phyloP scores from a whole-genome alignment of 768 basidiomycete species.

The Rhodosporidiobolus sp. region DNA sequence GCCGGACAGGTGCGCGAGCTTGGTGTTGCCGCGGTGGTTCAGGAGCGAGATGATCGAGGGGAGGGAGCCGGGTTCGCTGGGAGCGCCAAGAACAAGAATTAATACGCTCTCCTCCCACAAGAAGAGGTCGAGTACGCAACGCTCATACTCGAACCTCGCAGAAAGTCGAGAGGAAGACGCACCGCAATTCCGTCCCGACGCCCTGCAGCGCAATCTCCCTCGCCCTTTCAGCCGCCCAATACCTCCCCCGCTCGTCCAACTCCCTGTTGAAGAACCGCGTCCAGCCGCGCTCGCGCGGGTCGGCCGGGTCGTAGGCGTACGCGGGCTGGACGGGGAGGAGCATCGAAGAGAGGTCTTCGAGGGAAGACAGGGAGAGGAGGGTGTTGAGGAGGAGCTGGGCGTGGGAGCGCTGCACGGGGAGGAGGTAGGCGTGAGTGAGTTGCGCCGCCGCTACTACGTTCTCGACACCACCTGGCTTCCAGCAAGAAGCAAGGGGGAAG shows the following conservation, averaged over 20 bases:
- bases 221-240: no score
- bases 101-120: neutral
- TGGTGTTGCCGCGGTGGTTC: conserved; percentile 31
- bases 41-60: conserved; percentile 10
- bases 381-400: conserved; percentile 23
- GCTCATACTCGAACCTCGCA: no score
- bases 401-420: conserved; percentile 7
- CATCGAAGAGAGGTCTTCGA: conserved; percentile 25
- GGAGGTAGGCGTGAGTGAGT: neutral
- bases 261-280: neutral
- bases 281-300: neutral
- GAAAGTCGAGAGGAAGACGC: neutral
- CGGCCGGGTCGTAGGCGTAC: neutral
- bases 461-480: no score
- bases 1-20: conserved; percentile 3
- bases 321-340: conserved; percentile 31
- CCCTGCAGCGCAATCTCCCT: conserved; percentile 16
- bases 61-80: conserved; percentile 19
- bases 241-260: neutral
- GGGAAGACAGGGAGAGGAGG: conserved; percentile 13
- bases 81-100: no score
- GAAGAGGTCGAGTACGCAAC: neutral
- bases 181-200: conserved; percentile 31
- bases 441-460: no score
- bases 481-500: neutral